Evolutionary conservation across 345 rosid genomes (phyloP), one percentile per base, ranked within the genome.

Genomic region (Lagerstroemia speciosa): DNA sequence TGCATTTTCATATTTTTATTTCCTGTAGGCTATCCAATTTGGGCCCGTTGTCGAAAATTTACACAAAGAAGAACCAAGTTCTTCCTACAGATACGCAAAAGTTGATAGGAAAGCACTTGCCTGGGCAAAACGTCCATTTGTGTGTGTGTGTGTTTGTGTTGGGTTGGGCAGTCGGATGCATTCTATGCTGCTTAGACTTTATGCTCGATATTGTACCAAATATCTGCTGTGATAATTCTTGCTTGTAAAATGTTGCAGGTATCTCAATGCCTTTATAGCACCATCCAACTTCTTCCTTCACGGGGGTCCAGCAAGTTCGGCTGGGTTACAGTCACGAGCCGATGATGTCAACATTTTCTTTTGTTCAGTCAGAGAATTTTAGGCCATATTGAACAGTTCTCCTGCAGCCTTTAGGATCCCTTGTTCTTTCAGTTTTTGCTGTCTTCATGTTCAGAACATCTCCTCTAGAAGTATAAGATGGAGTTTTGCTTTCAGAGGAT

Each of bases 261-360:
- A 72, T 79, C 67, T 82, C 83, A 19, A 75, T 79, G 86, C 86
- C 86, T 73, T 82, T 79, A 79, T 82, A 82, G 74, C 48, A 30
- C 62, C 50, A 27, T 26, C 63, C 52, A 26, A 60, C 26, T 30
- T 46, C 20, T 48, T 46, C 62, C 76, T 38, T 24, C 36, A 36
- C 67, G 30, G 15, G 45, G 67, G 33, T 30, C 72, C 40, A 43
- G 27, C n/a, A 71, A 40, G 36, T 67, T 64, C 17, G 77, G 77
- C 68, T 80, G 66, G 40, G 30, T 43, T 5, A 17, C 29, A 31
- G 14, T 41, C 14, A 41, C 45, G 45, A 0, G 20, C 34, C 2
- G 30, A 61, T 61, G 66, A 20, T 48, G 60, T 34, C 41, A 43
- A 71, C 32, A 32, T 38, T 69, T 58, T 41, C 50, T 69, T 20